Conservation (phyloP, 768 basidiomycete species). For the Pleurotus tuoliensis region DNA sequence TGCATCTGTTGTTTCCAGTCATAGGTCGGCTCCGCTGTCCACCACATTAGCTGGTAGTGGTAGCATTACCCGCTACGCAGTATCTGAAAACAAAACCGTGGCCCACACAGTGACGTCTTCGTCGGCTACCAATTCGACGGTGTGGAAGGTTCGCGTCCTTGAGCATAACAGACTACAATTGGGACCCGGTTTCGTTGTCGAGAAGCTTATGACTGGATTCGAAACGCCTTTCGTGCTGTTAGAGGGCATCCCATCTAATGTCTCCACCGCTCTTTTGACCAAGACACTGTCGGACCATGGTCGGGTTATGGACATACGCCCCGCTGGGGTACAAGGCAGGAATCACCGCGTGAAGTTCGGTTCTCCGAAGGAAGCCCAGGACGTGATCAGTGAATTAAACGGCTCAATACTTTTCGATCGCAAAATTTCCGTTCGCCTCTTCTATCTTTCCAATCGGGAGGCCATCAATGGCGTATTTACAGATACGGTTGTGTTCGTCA, state of each 20-base stretch:
- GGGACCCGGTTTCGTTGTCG: constrained; percentile 57
- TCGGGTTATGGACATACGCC: not conserved
- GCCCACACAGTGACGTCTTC: constrained; percentile 2
- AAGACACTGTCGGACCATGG: not conserved
- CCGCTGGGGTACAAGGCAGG: not conserved
- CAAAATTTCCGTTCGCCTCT: constrained; percentile 39
- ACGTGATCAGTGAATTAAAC: constrained; percentile 36
- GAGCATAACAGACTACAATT: constrained; percentile 56
- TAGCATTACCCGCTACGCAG: not conserved
- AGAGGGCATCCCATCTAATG: constrained; percentile 39
- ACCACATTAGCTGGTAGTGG: not conserved
- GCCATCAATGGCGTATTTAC: constrained; percentile 40
- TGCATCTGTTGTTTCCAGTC: not conserved
- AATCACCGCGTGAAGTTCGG: constrained; percentile 1
- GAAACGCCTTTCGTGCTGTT: constrained; percentile 64
- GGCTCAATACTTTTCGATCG: constrained; percentile 34
- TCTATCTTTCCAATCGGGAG: constrained; percentile 21
- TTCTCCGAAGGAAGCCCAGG: constrained; percentile 2
- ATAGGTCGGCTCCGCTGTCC: not conserved
- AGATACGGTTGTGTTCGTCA: constrained; percentile 54
- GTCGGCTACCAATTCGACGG: not conserved
- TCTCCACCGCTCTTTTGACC: constrained; percentile 14
- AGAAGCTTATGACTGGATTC: constrained; percentile 58
- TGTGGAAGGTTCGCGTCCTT: constrained; percentile 33
- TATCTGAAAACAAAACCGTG: not conserved